A percentile compares a stretch with the other conserved stretches of the same genome.
These are phyloP conservation scores for Kwoniella pini DNA, from an alignment of 768 basidiomycete species.

Conservation along the genomic window DNA sequence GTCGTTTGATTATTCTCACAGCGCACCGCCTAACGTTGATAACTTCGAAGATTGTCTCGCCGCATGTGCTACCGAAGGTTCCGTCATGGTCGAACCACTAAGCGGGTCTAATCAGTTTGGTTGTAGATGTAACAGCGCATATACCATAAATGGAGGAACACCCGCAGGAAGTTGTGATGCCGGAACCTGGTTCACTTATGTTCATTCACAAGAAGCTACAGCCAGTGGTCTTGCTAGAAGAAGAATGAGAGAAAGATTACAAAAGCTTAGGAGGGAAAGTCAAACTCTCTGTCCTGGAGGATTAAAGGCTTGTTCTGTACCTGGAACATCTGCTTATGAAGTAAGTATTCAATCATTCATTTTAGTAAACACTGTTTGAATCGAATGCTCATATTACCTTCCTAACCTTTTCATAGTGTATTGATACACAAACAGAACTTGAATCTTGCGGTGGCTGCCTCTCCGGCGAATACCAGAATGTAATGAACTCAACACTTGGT, in stretches of 20 bases:
- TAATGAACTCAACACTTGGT: conserved; percentile 1
- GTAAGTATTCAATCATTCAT: not conserved
- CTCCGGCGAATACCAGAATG: conserved; percentile 5
- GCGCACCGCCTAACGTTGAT: not conserved
- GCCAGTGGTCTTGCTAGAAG: conserved; percentile 18
- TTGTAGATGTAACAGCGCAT: conserved; percentile 9
- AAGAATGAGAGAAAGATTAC: not conserved
- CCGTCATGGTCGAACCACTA: conserved; percentile 8
- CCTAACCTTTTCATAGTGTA: too few relatives aligned
- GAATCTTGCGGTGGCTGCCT: conserved; percentile 23
- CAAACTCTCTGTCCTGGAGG: conserved; percentile 10
- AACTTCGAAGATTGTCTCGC: conserved; percentile 6
- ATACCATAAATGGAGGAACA: not conserved
- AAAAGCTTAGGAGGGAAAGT: not conserved
- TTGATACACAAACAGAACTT: conserved; percentile 14
- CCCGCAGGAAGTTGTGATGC: not conserved
- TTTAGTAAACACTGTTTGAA: not conserved
- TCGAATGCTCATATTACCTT: too few relatives aligned
- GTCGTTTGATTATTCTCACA: too few relatives aligned
- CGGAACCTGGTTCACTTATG: conserved; percentile 9
- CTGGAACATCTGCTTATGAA: conserved; percentile 4
- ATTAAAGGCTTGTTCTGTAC: conserved; percentile 11
- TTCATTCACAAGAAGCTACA: not conserved
- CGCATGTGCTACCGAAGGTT: conserved; percentile 8
- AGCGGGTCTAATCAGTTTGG: not conserved